Conservation (phyloP, 352 stramenopile species). For the Peronospora destructor region DNA sequence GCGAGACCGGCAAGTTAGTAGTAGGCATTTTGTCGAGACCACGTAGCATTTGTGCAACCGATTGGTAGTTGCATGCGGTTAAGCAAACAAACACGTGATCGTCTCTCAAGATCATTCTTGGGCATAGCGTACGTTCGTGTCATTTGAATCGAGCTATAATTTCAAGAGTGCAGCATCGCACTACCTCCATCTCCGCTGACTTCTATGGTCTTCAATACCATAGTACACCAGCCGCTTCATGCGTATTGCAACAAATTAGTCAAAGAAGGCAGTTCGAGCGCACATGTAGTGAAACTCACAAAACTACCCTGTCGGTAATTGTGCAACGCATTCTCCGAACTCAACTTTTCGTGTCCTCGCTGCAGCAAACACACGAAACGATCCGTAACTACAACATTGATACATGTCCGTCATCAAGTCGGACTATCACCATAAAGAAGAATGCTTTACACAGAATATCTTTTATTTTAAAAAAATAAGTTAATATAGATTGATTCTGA, state of each 20-base stretch:
- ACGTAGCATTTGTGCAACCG: constrained; percentile 25
- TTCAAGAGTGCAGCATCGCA: not conserved
- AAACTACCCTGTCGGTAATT: constrained; percentile 7
- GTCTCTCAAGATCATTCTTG: not conserved
- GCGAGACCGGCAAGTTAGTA: constrained; percentile 32
- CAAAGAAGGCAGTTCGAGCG: constrained; percentile 2
- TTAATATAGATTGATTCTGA: too few relatives aligned
- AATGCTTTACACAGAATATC: too few relatives aligned
- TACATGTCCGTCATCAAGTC: too few relatives aligned
- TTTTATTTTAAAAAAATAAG: too few relatives aligned
- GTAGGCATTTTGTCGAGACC: constrained; percentile 33
- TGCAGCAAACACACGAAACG: constrained; percentile 4
- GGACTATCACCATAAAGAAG: too few relatives aligned
- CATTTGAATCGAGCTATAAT: not conserved
- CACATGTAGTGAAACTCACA: constrained; percentile 1
- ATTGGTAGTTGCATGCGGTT: constrained; percentile 34
- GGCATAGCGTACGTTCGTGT: not conserved
- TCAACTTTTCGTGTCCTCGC: constrained; percentile 19
- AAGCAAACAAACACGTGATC: constrained; percentile 2
- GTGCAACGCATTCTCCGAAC: not conserved
- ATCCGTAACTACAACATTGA: not conserved
- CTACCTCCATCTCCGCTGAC: not conserved
- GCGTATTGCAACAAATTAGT: constrained; percentile 11
- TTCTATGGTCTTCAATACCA: constrained; percentile 9
- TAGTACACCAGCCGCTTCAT: constrained; percentile 6